Evolutionary conservation across 2,329 filamentous ascomycete genomes (phyloP), one percentile per base, ranked within the genome.

Genomic region (Colletotrichum viniferum): DNA sequence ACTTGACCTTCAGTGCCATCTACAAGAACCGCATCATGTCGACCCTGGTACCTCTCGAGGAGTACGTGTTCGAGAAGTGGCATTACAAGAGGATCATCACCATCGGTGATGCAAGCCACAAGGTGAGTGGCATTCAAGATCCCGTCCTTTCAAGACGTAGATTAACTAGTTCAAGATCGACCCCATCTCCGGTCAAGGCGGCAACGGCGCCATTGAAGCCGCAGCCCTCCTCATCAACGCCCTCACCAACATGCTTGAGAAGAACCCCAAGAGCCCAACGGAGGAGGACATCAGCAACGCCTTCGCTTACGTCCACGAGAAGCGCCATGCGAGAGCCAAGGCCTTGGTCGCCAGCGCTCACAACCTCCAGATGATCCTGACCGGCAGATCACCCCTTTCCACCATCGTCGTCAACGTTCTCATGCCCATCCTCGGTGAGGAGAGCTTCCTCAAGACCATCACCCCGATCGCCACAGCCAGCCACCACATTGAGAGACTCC

Each of bases 91-190:
- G 86, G 12, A 82, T 85, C 4, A 80, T 87, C 3, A 79, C 82
- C 2, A 81, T 87, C 7, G 86, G 86, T 0, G 86, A 87, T 76
- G 80, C 85, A 1, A 84, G 82, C 8, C 85, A 87, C 75, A 87
- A 87, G 81, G 83, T 83, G 77, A 6, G 13, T 2, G 14, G 3
- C 16, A 16, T 2, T 5, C 12, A 5, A 5, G 2, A 0, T 9
- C n/a, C 4, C 21, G 2, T 5, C 3, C 6, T 3, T 48, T 13
- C 43, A 13, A 7, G 8, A 5, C 24, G 24, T 4, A 69, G 4
- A 24, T 56, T 76, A 14, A 76, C 58, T 5, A 13, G 10, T 4
- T 1, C 14, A 80, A 52, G 79, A 74, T 78, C 14, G 76, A 81
- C 52, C 79, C 80, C 9, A 77, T 79, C 32, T 65, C 74, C 0